These are phyloP conservation scores for Cladosporium sp. DNA, from an alignment of 2,329 filamentous ascomycete species.

Conservation along the genomic window DNA sequence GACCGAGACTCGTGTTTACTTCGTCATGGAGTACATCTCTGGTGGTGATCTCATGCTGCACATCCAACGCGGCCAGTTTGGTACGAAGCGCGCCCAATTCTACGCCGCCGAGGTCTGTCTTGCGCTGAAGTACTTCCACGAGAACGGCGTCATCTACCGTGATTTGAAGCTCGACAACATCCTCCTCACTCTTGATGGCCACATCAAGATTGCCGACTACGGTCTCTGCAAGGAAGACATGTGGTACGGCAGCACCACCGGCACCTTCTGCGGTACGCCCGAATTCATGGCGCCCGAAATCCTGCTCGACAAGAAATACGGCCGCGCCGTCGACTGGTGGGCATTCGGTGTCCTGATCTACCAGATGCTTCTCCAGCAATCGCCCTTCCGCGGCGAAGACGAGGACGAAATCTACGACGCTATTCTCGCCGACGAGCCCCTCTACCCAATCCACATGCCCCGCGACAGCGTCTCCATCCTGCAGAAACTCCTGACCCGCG, in stretches of 20 bases:
- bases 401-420: constrained; percentile 99
- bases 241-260: constrained; percentile 97
- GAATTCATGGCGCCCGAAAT: constrained; percentile 99
- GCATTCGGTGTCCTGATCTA: constrained; percentile 98
- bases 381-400: constrained; percentile 96
- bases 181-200: constrained; percentile 85
- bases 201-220: constrained; percentile 98
- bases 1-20: constrained; percentile 96
- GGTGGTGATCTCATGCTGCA: constrained; percentile 98
- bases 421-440: constrained; percentile 91
- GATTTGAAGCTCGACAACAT: constrained; percentile 83
- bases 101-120: constrained; percentile 97
- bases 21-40: constrained; percentile 99
- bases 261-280: constrained; percentile 98
- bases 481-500: constrained; percentile 92
- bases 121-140: constrained; percentile 97
- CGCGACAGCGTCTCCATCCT: constrained; percentile 95
- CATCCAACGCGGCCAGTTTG: constrained; percentile 94
- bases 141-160: constrained; percentile 96
- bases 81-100: constrained; percentile 92
- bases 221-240: constrained; percentile 99
- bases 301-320: constrained; percentile 96
- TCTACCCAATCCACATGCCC: constrained; percentile 98
- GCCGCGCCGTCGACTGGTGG: constrained; percentile 98
- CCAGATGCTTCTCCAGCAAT: constrained; percentile 98